Conservation (phyloP, 1,139 yeast species). For the Suhomyces bokatorum region DNA sequence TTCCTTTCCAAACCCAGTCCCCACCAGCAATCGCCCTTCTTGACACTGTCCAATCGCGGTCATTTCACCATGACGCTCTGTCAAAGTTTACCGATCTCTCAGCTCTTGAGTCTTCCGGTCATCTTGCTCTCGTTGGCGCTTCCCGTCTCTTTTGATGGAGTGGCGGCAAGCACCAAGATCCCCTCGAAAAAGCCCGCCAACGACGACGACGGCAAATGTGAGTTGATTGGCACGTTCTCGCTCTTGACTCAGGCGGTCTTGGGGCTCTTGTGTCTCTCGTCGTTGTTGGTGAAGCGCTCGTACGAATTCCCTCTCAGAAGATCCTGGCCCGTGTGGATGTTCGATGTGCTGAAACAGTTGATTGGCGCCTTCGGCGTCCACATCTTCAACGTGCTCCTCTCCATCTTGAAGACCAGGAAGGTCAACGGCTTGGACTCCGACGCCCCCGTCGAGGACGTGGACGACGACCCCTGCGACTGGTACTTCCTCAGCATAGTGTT, state of each 20-base stretch:
- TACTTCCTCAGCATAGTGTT: constrained; percentile 83
- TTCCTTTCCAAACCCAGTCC: background rate
- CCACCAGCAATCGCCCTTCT: background rate
- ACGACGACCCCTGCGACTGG: constrained; percentile 79
- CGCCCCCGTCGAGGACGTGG: constrained; percentile 11
- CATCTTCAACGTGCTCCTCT: constrained; percentile 69
- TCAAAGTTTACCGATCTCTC: constrained; percentile 11
- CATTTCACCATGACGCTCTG: constrained; percentile 5
- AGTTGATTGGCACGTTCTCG: constrained; percentile 72
- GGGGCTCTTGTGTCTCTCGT: constrained; percentile 74
- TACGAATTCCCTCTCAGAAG: constrained; percentile 78
- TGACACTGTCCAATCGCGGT: background rate
- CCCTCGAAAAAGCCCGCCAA: constrained; percentile 6
- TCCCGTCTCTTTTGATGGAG: constrained; percentile 11
- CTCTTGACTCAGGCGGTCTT: constrained; percentile 61
- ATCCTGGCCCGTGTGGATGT: constrained; percentile 86
- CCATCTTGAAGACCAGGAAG: constrained; percentile 50
- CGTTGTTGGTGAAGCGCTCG: constrained; percentile 72
- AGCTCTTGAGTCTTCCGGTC: constrained; percentile 13
- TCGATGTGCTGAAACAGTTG: constrained; percentile 87
- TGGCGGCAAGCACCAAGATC: background rate
- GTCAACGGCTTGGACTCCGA: constrained; percentile 8
- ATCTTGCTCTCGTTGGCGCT: constrained; percentile 10
- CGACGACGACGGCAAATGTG: constrained; percentile 43
- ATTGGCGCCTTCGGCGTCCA: constrained; percentile 87